Conservation (phyloP, 371 early-diverging fungal species). For the Mortierella sp. region DNA sequence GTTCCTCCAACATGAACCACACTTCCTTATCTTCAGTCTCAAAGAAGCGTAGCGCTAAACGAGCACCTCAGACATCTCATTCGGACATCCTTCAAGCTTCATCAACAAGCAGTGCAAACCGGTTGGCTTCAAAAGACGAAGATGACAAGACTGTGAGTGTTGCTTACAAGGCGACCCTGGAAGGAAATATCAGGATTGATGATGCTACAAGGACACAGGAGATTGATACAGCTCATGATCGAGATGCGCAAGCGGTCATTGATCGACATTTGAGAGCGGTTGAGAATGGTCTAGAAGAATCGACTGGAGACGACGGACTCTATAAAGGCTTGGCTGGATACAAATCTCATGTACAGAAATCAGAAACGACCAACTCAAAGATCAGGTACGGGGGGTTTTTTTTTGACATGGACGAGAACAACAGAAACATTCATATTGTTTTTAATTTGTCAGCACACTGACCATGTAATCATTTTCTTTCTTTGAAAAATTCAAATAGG, state of each 20-base stretch:
- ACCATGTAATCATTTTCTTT: background rate
- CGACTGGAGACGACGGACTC: slow-evolving; percentile 58
- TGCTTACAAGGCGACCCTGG: slow-evolving; percentile 69
- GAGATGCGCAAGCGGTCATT: slow-evolving; percentile 56
- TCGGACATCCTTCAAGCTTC: slow-evolving; percentile 58
- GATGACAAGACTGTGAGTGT: slow-evolving; percentile 60
- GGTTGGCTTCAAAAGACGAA: slow-evolving; percentile 53
- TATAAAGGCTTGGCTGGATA: slow-evolving; percentile 73
- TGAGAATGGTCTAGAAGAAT: slow-evolving; percentile 47
- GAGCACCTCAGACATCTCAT: slow-evolving; percentile 57
- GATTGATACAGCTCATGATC: slow-evolving; percentile 39
- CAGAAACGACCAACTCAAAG: slow-evolving; percentile 63
- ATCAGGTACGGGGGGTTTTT: slow-evolving; percentile 52
- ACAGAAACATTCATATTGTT: no score
- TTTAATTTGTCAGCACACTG: background rate
- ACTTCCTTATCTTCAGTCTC: slow-evolving; percentile 45
- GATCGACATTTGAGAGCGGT: slow-evolving; percentile 50
- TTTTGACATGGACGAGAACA: no score
- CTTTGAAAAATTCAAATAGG: slow-evolving; percentile 29
- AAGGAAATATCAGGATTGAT: slow-evolving; percentile 59
- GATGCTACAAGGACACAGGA: slow-evolving; percentile 66
- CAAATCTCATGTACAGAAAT: slow-evolving; percentile 76
- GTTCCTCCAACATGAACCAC: slow-evolving; percentile 18
- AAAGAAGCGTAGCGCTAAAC: slow-evolving; percentile 61
- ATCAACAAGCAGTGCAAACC: slow-evolving; percentile 55